These are phyloP conservation scores for Wickerhamiella allomyrinae DNA, from an alignment of 805 yeast genomes.

Conservation along the genomic window DNA sequence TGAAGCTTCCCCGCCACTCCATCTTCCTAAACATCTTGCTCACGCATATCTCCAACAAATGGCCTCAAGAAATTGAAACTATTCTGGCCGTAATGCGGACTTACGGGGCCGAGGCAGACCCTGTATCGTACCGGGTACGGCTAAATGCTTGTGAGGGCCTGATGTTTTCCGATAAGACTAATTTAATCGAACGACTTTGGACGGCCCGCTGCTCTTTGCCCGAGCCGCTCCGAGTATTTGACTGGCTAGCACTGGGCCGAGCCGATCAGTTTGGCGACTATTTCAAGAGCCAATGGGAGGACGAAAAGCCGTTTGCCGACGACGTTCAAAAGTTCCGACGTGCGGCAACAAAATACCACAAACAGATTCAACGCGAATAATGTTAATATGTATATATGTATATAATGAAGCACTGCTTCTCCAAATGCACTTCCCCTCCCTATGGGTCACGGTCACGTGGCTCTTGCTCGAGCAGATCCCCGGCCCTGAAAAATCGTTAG, in stretches of 20 bases:
- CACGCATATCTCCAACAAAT: conserved; percentile 9
- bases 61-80: conserved; percentile 9
- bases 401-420: background rate
- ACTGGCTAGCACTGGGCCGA: conserved; percentile 18
- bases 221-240: conserved; percentile 7
- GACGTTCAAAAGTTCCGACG: conserved; percentile 6
- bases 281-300: conserved; percentile 9
- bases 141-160: conserved; percentile 13
- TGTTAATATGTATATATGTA: background rate
- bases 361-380: background rate
- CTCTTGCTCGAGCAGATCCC: no score
- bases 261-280: conserved; percentile 8
- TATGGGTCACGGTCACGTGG: no score
- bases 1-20: conserved; percentile 5
- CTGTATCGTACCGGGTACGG: conserved; percentile 14
- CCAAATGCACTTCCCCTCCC: background rate
- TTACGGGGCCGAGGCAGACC: conserved; percentile 7
- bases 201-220: conserved; percentile 2
- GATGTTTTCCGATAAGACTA: conserved; percentile 5
- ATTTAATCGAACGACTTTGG: conserved; percentile 10
- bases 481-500: background rate
- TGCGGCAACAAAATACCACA: no score
- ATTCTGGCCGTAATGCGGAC: conserved; percentile 9
- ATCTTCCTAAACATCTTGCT: conserved; percentile 15
- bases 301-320: conserved; percentile 10